phyloP scores from a whole-genome alignment of 768 basidiomycete species.

The Sarcodon aspratus region DNA sequence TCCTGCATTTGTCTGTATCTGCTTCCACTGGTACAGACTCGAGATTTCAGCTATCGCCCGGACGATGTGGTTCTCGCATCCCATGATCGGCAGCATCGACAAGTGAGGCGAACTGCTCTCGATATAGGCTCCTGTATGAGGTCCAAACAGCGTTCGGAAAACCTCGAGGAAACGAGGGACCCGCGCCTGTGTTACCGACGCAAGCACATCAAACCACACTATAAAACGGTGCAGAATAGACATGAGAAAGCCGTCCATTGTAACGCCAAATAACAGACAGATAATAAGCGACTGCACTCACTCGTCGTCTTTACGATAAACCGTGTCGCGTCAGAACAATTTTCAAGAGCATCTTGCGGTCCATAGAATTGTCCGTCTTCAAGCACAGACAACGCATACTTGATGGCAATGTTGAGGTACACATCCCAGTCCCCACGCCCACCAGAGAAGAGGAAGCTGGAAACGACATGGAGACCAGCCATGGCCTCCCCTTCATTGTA shows the following conservation, averaged over 20 bases:
- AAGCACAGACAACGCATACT: constrained; percentile 42
- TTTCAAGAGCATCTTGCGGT: constrained; percentile 32
- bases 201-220: constrained; percentile 80
- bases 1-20: constrained; percentile 23
- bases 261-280: not conserved
- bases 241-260: not conserved
- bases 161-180: constrained; percentile 44
- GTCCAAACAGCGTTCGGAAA: constrained; percentile 47
- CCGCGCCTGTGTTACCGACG: constrained; percentile 56
- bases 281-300: not conserved
- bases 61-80: constrained; percentile 70
- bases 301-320: constrained; percentile 74
- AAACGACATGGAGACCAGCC: constrained; percentile 67
- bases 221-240: not conserved
- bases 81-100: constrained; percentile 80
- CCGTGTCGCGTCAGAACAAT: constrained; percentile 36
- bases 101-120: constrained; percentile 23
- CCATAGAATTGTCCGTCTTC: constrained; percentile 22
- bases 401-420: constrained; percentile 52
- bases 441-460: constrained; percentile 68
- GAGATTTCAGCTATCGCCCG: constrained; percentile 73
- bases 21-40: constrained; percentile 57
- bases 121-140: constrained; percentile 27
- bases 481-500: constrained; percentile 61
- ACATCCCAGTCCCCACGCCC: constrained; percentile 58